These are phyloP conservation scores for Petunia hybrid DNA, from an alignment of 305 asterid genomes.

Conservation along the genomic window DNA sequence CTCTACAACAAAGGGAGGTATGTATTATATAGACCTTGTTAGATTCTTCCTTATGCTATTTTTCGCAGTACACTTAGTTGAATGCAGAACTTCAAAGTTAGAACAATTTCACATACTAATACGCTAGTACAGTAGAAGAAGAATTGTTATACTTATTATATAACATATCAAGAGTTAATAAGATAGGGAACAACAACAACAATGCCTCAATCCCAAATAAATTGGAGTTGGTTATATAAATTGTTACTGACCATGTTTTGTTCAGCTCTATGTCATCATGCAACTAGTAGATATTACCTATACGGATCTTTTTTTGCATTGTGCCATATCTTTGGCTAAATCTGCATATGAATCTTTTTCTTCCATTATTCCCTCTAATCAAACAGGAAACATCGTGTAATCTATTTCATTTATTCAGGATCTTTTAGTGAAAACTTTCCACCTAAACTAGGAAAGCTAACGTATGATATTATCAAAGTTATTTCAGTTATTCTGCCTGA, in stretches of 20 bases:
- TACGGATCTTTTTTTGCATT: too few relatives aligned
- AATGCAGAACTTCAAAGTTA: background rate
- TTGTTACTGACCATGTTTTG: too few relatives aligned
- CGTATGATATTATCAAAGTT: background rate
- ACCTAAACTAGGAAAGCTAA: background rate
- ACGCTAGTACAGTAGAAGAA: background rate
- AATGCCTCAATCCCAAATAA: background rate
- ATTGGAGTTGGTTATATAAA: too few relatives aligned
- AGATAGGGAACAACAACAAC: background rate
- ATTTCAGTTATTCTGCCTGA: background rate
- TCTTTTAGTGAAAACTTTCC: background rate
- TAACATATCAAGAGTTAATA: background rate
- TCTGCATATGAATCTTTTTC: too few relatives aligned
- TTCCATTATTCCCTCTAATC: too few relatives aligned
- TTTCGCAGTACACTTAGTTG: background rate
- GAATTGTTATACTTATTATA: background rate
- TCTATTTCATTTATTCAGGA: background rate
- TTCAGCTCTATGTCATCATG: too few relatives aligned
- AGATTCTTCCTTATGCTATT: background rate
- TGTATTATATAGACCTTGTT: slow-evolving; percentile 24
- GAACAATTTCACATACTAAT: background rate
- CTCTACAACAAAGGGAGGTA: slow-evolving; percentile 94
- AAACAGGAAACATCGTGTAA: too few relatives aligned
- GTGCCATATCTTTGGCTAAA: too few relatives aligned
- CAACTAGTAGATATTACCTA: too few relatives aligned